phyloP scores from a whole-genome alignment of 768 basidiomycete species.

The Panaeolus cyanescens region DNA sequence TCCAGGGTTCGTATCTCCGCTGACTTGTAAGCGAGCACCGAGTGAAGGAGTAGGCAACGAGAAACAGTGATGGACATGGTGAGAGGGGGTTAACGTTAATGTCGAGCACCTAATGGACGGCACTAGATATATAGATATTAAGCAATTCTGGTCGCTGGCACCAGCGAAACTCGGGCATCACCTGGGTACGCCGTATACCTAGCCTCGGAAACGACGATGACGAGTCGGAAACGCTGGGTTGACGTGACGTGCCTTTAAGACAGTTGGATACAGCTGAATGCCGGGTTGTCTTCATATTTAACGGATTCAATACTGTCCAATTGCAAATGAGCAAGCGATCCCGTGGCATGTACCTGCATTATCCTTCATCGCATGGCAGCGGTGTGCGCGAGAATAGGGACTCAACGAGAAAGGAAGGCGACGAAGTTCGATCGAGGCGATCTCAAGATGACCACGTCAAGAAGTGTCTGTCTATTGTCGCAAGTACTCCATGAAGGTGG shows the following conservation, averaged over 20 bases:
- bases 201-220: neutral
- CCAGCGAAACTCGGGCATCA: neutral
- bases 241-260: slow-evolving; percentile 1
- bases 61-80: neutral
- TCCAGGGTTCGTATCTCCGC: slow-evolving; percentile 47
- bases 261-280: neutral
- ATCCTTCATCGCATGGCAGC: slow-evolving; percentile 2
- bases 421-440: slow-evolving; percentile 7
- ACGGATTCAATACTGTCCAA: neutral
- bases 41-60: slow-evolving; percentile 29
- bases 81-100: neutral
- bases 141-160: neutral
- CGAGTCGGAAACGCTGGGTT: neutral
- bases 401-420: slow-evolving; percentile 21
- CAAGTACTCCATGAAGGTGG: neutral
- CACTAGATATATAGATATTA: neutral
- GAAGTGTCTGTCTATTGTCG: slow-evolving; percentile 3
- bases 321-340: neutral
- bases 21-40: slow-evolving; percentile 51
- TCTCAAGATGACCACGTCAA: slow-evolving; percentile 12
- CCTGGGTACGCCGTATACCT: neutral
- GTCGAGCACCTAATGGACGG: neutral
- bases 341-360: neutral
- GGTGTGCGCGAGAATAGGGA: slow-evolving; percentile 1
- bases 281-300: slow-evolving; percentile 1